Evolutionary conservation across 495 filamentous ascomycete species (phyloP).

Genomic region (Lasiosphaeris hirsuta): DNA sequence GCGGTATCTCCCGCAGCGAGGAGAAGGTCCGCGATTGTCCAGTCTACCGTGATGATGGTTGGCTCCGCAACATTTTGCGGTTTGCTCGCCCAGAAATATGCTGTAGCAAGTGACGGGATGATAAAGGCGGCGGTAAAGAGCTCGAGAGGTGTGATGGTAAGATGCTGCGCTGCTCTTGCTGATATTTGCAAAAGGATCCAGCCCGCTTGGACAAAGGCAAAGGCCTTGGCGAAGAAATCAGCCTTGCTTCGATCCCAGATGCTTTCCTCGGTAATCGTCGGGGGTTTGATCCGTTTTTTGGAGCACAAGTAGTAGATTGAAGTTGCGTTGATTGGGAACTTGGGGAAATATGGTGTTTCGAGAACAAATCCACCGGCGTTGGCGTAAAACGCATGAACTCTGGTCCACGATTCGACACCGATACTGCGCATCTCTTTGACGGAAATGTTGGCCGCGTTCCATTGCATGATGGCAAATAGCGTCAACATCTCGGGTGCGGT

Average conservation of each 20-base stretch:
- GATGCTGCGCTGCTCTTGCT: slow-evolving; percentile 3
- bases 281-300: slow-evolving; percentile 14
- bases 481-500: slow-evolving; percentile 19
- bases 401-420: slow-evolving; percentile 9
- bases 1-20: slow-evolving; percentile 14
- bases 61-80: slow-evolving; percentile 31
- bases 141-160: slow-evolving; percentile 24
- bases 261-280: slow-evolving; percentile 19
- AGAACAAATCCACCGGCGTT: slow-evolving; percentile 24
- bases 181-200: slow-evolving; percentile 20
- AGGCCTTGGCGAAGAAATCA: slow-evolving; percentile 18
- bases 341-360: slow-evolving; percentile 15
- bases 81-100: slow-evolving; percentile 39
- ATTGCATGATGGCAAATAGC: slow-evolving; percentile 16
- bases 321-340: slow-evolving; percentile 21
- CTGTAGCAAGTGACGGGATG: slow-evolving; percentile 29
- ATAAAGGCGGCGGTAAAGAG: slow-evolving; percentile 26
- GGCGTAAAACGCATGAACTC: slow-evolving; percentile 20
- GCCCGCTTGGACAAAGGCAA: slow-evolving; percentile 17
- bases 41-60: slow-evolving; percentile 5
- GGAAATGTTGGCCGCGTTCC: slow-evolving; percentile 15
- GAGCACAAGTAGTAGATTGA: slow-evolving; percentile 20
- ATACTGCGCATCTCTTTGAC: slow-evolving; percentile 18
- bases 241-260: slow-evolving; percentile 27
- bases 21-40: slow-evolving; percentile 13